Conservation (phyloP, 306 rosid genomes). For the Arachis hypogaea region DNA sequence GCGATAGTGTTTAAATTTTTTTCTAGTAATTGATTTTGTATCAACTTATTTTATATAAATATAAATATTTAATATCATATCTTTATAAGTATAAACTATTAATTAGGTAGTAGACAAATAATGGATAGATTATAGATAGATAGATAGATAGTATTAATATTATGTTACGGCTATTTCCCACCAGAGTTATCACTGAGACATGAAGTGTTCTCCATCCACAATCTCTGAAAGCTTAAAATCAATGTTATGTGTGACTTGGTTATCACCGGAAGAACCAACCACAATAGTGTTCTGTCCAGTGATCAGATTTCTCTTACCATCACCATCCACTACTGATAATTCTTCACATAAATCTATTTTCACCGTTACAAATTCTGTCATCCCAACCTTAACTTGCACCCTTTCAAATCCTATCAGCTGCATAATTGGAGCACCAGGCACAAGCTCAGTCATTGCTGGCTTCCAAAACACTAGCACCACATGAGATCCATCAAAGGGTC, state of each 20-base stretch:
- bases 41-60: neutral
- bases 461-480: slow-evolving; percentile 64
- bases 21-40: neutral
- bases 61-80: neutral
- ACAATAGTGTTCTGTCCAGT: slow-evolving; percentile 51
- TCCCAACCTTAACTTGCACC: slow-evolving; percentile 43
- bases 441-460: slow-evolving; percentile 32
- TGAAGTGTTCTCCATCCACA: slow-evolving; percentile 11
- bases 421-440: slow-evolving; percentile 49
- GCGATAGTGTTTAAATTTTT: neutral
- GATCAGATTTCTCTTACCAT: slow-evolving; percentile 62
- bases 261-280: slow-evolving; percentile 59
- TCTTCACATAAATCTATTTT: slow-evolving; percentile 56
- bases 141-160: too few species aligned
- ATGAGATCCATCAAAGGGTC: slow-evolving; percentile 55
- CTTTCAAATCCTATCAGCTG: slow-evolving; percentile 66
- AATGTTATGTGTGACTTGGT: slow-evolving; percentile 56
- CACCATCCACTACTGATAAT: slow-evolving; percentile 53
- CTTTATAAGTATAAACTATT: too few species aligned
- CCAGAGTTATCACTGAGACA: slow-evolving; percentile 8
- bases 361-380: slow-evolving; percentile 41
- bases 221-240: slow-evolving; percentile 42
- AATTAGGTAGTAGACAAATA: too few species aligned
- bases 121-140: too few species aligned
- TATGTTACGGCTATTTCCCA: neutral